Conservation (phyloP, 768 basidiomycete species). For the Pulveroboletus sp. region DNA sequence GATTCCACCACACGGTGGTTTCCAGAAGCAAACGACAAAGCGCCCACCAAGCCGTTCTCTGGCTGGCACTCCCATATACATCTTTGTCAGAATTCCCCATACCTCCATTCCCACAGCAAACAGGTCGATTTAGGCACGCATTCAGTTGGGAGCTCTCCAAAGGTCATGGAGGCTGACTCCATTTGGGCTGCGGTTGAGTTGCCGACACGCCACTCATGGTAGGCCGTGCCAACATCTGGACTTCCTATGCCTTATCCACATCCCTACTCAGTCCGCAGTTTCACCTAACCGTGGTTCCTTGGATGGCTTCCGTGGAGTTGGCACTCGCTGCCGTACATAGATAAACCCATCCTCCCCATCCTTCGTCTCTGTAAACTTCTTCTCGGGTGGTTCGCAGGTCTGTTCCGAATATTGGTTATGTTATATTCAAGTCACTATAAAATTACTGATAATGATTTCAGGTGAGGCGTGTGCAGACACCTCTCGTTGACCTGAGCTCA, state of each 20-base stretch:
- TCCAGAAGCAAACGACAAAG: neutral
- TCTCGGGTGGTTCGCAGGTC: neutral
- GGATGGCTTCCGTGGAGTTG: neutral
- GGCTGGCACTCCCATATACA: accelerated
- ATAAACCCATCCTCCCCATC: neutral
- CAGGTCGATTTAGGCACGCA: neutral
- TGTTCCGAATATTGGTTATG: neutral
- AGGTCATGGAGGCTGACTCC: neutral
- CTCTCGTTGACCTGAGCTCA: neutral
- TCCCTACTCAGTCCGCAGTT: neutral
- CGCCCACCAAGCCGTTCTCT: neutral
- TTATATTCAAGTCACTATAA: neutral
- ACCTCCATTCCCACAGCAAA: neutral
- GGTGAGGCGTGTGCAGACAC: neutral
- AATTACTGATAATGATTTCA: neutral
- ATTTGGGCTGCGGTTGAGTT: neutral
- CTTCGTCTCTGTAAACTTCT: no score
- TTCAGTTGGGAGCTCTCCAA: neutral
- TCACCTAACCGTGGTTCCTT: neutral
- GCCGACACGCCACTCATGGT: neutral
- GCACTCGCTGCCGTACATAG: neutral
- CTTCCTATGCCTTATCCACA: neutral
- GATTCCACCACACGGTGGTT: no score
- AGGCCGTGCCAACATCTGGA: neutral
- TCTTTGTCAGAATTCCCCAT: no score